Base-by-base conservation (phyloP, 495 filamentous ascomycete genomes). In the Neurospora sp. region DNA sequence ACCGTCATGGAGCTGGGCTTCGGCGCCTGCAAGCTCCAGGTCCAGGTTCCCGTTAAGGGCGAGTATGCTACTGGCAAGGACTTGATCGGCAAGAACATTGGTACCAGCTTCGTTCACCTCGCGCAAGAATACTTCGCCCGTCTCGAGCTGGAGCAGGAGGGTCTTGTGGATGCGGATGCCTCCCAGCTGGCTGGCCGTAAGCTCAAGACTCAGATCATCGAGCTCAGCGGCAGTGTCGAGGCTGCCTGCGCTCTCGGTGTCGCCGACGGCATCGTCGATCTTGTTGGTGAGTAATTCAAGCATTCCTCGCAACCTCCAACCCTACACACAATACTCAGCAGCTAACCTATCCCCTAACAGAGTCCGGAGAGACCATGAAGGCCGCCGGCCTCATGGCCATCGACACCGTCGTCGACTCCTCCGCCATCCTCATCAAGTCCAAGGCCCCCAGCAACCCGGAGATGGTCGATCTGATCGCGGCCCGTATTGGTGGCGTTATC, bases 311-410 rank as follows among this genome's bases (percentile, higher is more conserved):
- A 16, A 35, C 20, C n/a, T 39, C 54, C 23, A 62, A 8, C 11
- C 23, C 44, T 14, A 12, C 27, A 27, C 27, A 27, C 27, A 27
- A 27, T 27, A 16, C 7, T 1, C 23, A 62, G 27, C 8, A 62
- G 7, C 23, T 62, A 16, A 62, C 23, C 14, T 8, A 35, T 69
- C 37, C 69, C 38, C 40, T 31, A 20, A 54, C 74, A 97, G 96
- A 99, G 88, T 99, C 96, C 44, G 96, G 96, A 69, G 94, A 98
- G 79, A 99, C 96, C 12, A 99, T 99, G 96, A 93, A 91, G 78
- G 96, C 94, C 3, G 95, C 95, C 41, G 96, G 96, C n/a, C 87
- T 99, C 59, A 96, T 96, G 82, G 89, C 96, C 74, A 97, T 99
- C 78, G 94, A 94, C 75, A 99, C 96, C 3, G 94, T 99, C 20